A percentile compares a stretch with the other conserved stretches of the same genome.
Evolutionary conservation across 192 early-diverging fungal species (phyloP).

Genomic region (Dissophora ornata): DNA sequence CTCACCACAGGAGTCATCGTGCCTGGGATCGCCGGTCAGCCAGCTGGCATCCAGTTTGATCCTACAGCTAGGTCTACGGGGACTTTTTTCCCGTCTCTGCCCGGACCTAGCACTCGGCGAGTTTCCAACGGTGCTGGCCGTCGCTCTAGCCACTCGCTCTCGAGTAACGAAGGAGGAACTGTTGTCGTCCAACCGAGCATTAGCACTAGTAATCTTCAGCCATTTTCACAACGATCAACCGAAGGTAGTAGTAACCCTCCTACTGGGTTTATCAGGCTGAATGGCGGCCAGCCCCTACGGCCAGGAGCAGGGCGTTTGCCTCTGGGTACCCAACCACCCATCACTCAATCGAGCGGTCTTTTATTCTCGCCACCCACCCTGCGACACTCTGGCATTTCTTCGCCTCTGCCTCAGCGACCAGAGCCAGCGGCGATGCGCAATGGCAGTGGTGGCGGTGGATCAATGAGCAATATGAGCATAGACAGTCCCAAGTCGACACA

Average conservation of each 20-base stretch:
- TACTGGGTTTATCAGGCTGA: slow-evolving; percentile 1
- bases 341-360: slow-evolving; percentile 18
- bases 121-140: slow-evolving; percentile 28
- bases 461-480: not conserved
- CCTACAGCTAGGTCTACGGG: slow-evolving; percentile 29
- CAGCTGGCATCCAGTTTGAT: slow-evolving; percentile 37
- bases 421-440: slow-evolving; percentile 24
- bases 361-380: slow-evolving; percentile 39
- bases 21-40: slow-evolving; percentile 12
- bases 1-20: slow-evolving; percentile 32
- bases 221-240: slow-evolving; percentile 20
- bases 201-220: slow-evolving; percentile 20
- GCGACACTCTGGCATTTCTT: slow-evolving; percentile 31
- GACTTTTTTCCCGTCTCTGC: slow-evolving; percentile 22
- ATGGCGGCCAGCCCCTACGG: slow-evolving; percentile 16
- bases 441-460: not conserved
- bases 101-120: slow-evolving; percentile 13
- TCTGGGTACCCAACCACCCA: slow-evolving; percentile 24
- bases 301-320: slow-evolving; percentile 20
- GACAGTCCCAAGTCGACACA: slow-evolving; percentile 28
- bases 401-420: slow-evolving; percentile 39
- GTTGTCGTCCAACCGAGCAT: slow-evolving; percentile 16
- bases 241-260: not conserved
- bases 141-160: not conserved
- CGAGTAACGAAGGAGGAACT: slow-evolving; percentile 9